Conservation (phyloP, 345 rosid genomes). For the Arabis hirsuta region DNA sequence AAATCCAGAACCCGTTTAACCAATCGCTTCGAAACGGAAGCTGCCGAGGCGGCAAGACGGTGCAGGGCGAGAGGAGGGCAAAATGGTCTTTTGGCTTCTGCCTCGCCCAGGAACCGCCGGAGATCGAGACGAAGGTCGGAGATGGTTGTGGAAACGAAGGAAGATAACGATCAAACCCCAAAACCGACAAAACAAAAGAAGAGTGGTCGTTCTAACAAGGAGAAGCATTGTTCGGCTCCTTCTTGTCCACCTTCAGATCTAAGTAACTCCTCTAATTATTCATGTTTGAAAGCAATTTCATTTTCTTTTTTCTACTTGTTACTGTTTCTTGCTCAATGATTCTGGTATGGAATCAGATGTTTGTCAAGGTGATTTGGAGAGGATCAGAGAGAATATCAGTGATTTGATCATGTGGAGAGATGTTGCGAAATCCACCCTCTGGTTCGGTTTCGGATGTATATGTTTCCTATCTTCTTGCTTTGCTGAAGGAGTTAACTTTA, state of each 20-base stretch:
- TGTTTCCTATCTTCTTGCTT: conserved; percentile 84
- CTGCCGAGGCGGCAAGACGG: conserved; percentile 52
- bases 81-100: conserved; percentile 48
- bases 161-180: conserved; percentile 63
- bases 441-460: conserved; percentile 90
- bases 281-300: not conserved
- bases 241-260: conserved; percentile 20
- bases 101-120: conserved; percentile 69
- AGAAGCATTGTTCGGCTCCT: conserved; percentile 48
- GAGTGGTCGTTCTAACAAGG: conserved; percentile 70
- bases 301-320: conserved; percentile 14
- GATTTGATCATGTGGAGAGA: conserved; percentile 89
- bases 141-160: conserved; percentile 54
- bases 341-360: conserved; percentile 39
- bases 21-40: conserved; percentile 60
- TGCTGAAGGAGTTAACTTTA: conserved; percentile 72
- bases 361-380: conserved; percentile 59
- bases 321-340: not conserved
- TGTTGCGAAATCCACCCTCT: conserved; percentile 79
- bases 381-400: conserved; percentile 52
- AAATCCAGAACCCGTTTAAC: conserved; percentile 67
- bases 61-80: conserved; percentile 63
- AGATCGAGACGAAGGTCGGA: conserved; percentile 69
- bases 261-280: not conserved
- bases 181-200: conserved; percentile 58